A percentile compares a stretch with the other conserved stretches of the same genome.
phyloP scores from a whole-genome alignment of 1,284 basidiomycete genomes.

The Coniferiporia weirii region DNA sequence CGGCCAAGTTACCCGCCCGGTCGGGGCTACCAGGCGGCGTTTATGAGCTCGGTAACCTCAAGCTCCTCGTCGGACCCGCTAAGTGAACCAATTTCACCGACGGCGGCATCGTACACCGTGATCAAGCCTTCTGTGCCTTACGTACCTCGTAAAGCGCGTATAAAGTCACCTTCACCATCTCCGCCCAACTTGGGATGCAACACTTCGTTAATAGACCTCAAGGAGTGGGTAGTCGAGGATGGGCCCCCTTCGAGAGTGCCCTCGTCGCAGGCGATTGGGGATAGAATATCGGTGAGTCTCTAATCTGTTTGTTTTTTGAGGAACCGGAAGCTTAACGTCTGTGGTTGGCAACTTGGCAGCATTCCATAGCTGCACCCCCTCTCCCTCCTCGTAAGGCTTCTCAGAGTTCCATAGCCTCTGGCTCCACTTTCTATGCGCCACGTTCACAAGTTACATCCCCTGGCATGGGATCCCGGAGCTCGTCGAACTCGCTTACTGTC shows the following conservation, averaged over 20 bases:
- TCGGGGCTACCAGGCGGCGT: background rate
- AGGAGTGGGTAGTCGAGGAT: constrained; percentile 70
- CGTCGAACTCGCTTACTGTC: constrained; percentile 17
- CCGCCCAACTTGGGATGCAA: constrained; percentile 50
- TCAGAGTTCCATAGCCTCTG: constrained; percentile 41
- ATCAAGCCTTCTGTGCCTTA: constrained; percentile 18
- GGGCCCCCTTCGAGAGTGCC: constrained; percentile 34
- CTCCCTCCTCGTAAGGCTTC: constrained; percentile 65
- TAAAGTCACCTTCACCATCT: constrained; percentile 44
- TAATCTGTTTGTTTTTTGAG: background rate
- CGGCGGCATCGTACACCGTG: constrained; percentile 16
- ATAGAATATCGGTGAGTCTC: constrained; percentile 17
- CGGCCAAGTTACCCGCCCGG: constrained; percentile 13
- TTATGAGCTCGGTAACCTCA: background rate
- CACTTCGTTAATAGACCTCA: constrained; percentile 64
- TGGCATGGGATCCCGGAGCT: constrained; percentile 22
- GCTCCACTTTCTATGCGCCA: constrained; percentile 38
- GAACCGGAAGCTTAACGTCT: background rate
- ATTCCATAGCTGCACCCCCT: constrained; percentile 37
- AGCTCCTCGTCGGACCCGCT: constrained; percentile 3
- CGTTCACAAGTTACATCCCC: constrained; percentile 37
- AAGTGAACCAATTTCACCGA: constrained; percentile 16
- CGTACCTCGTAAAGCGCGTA: constrained; percentile 17
- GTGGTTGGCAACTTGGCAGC: background rate
- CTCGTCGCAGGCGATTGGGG: constrained; percentile 16